Percentiles rank a stretch among this genome's conserved stretches.
These are phyloP conservation scores for Diutina neorugosa DNA, from an alignment of 1,139 yeast genomes.

Conservation along the genomic window DNA sequence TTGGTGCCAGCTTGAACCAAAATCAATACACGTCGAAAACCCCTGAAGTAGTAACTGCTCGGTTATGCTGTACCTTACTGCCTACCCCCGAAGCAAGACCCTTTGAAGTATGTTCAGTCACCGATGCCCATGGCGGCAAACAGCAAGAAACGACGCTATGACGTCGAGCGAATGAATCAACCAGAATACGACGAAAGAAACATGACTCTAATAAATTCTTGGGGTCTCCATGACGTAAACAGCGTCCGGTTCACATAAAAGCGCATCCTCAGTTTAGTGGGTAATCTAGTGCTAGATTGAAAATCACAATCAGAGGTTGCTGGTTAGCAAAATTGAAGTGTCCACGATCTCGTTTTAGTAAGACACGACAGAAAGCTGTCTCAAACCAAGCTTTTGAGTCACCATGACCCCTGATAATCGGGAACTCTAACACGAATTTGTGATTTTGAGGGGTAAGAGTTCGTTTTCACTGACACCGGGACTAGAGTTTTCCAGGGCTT, in stretches of 20 bases:
- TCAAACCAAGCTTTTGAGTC: not conserved
- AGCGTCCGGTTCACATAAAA: too few species aligned
- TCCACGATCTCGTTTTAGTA: not conserved
- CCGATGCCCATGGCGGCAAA: too few species aligned
- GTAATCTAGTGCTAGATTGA: not conserved
- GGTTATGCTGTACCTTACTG: not conserved
- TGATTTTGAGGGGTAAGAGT: too few species aligned
- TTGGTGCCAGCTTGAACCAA: too few species aligned
- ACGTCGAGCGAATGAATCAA: too few species aligned
- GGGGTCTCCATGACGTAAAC: too few species aligned
- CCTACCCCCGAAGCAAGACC: not conserved
- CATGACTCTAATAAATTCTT: too few species aligned
- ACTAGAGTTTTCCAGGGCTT: too few species aligned
- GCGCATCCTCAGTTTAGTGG: not conserved
- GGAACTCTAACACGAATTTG: not conserved
- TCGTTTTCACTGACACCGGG: too few species aligned
- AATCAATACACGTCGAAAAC: not conserved
- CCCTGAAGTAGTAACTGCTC: not conserved
- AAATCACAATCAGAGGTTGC: not conserved
- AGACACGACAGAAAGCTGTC: not conserved
- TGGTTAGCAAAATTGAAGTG: not conserved
- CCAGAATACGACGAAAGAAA: too few species aligned
- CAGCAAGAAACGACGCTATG: too few species aligned
- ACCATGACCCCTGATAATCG: not conserved
- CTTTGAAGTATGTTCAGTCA: too few species aligned